Evolutionary conservation across 2,329 filamentous ascomycete species (phyloP).

Genomic region (Scortechinia acanthostroma): DNA sequence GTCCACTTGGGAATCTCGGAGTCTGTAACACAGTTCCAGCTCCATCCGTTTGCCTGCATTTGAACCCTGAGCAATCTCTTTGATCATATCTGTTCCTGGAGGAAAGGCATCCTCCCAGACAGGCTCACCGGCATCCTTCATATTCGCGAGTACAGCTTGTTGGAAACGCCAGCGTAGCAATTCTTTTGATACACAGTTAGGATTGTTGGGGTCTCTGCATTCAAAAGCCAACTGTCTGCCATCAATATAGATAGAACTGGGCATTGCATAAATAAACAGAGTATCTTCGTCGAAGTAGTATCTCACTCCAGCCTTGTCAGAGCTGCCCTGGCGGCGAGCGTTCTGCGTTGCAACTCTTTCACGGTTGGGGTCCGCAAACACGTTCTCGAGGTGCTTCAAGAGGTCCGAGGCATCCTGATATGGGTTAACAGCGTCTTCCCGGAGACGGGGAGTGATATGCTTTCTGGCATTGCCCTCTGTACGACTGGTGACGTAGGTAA

Average conservation of each 20-base stretch:
- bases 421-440: neutral
- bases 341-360: too few species aligned
- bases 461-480: too few species aligned
- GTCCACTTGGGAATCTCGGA: too few species aligned
- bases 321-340: neutral
- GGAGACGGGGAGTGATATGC: neutral
- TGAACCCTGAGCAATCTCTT: slow-evolving; percentile 11
- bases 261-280: too few species aligned
- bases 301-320: too few species aligned
- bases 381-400: neutral
- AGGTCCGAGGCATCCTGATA: neutral
- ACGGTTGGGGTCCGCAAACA: neutral
- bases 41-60: neutral
- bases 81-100: slow-evolving; percentile 15
- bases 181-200: slow-evolving; percentile 6
- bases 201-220: slow-evolving; percentile 7
- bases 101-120: slow-evolving; percentile 11
- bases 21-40: neutral
- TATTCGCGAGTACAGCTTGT: slow-evolving; percentile 13
- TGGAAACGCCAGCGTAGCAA: slow-evolving; percentile 14
- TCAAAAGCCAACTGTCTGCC: slow-evolving; percentile 9
- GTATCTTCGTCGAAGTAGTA: too few species aligned
- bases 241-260: too few species aligned
- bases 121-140: slow-evolving; percentile 13
- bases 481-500: too few species aligned